A percentile compares a stretch with the other conserved stretches of the same genome.
phyloP scores from a whole-genome alignment of 352 stramenopile genomes.

The Thalassiosira hispida region DNA sequence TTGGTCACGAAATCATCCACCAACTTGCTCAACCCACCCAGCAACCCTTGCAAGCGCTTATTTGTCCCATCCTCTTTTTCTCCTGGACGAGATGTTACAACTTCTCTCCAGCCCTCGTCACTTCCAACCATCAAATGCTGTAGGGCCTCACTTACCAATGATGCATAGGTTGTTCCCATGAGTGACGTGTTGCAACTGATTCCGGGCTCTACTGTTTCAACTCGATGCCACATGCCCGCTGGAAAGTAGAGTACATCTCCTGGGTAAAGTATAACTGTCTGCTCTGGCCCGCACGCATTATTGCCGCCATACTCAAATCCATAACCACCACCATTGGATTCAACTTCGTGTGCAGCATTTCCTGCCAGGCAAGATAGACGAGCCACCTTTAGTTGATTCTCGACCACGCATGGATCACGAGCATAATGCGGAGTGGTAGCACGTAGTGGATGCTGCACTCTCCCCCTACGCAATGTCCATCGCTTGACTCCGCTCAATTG shows the following conservation, averaged over 20 bases:
- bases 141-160: slow-evolving; percentile 66
- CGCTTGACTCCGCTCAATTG: slow-evolving; percentile 84
- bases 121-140: slow-evolving; percentile 71
- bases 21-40: slow-evolving; percentile 63
- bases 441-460: slow-evolving; percentile 74
- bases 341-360: not conserved
- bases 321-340: slow-evolving; percentile 12
- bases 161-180: slow-evolving; percentile 82
- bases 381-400: slow-evolving; percentile 86
- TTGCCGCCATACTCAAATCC: slow-evolving; percentile 54
- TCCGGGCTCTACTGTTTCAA: slow-evolving; percentile 76
- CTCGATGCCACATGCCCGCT: slow-evolving; percentile 83
- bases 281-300: slow-evolving; percentile 63
- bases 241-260: slow-evolving; percentile 85
- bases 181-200: slow-evolving; percentile 81
- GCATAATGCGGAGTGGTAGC: slow-evolving; percentile 87
- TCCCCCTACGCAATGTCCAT: slow-evolving; percentile 83
- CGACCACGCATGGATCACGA: slow-evolving; percentile 66
- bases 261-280: slow-evolving; percentile 61
- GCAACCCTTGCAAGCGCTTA: slow-evolving; percentile 56
- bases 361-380: slow-evolving; percentile 44
- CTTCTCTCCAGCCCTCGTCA: slow-evolving; percentile 67
- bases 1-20: slow-evolving; percentile 48
- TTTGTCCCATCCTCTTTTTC: slow-evolving; percentile 10
- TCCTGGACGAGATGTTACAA: slow-evolving; percentile 44